Evolutionary conservation across 495 filamentous ascomycete genomes (phyloP).

Genomic region (Daldinia decipiens): DNA sequence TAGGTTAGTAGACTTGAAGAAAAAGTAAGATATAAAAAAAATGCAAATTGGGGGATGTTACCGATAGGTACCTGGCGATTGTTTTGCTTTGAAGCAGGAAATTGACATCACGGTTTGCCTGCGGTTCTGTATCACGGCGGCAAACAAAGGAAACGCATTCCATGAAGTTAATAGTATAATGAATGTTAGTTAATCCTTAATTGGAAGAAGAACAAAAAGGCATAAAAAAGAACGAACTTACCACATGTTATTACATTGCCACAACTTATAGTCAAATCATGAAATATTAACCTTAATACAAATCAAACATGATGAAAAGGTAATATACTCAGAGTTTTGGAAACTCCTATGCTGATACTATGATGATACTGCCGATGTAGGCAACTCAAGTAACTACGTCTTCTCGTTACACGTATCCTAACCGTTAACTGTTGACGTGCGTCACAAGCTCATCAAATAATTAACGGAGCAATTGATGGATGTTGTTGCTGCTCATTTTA

Average conservation of each 20-base stretch:
- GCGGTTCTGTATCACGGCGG: neutral
- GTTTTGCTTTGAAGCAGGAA: neutral
- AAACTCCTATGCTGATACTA: conserved; percentile 3
- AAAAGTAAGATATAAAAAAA: neutral
- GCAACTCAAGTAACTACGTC: neutral
- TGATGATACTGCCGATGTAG: neutral
- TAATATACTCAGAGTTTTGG: neutral
- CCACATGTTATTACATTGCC: neutral
- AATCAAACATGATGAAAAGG: neutral
- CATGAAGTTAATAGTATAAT: neutral
- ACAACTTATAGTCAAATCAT: neutral
- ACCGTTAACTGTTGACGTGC: too few relatives aligned
- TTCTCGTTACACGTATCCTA: neutral
- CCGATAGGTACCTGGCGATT: neutral
- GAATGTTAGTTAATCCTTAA: neutral
- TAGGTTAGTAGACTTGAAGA: too few relatives aligned
- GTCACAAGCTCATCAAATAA: neutral
- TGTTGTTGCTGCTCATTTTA: neutral
- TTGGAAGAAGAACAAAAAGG: conserved; percentile 2
- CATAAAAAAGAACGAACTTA: neutral
- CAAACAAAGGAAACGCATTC: conserved; percentile 19
- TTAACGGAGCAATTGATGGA: neutral
- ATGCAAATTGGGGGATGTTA: neutral
- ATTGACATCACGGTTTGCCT: conserved; percentile 1
- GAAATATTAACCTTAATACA: neutral